Evolutionary conservation across 352 stramenopile species (phyloP), one percentile per base, ranked within the genome.

Genomic region (Plasmopara muralis): DNA sequence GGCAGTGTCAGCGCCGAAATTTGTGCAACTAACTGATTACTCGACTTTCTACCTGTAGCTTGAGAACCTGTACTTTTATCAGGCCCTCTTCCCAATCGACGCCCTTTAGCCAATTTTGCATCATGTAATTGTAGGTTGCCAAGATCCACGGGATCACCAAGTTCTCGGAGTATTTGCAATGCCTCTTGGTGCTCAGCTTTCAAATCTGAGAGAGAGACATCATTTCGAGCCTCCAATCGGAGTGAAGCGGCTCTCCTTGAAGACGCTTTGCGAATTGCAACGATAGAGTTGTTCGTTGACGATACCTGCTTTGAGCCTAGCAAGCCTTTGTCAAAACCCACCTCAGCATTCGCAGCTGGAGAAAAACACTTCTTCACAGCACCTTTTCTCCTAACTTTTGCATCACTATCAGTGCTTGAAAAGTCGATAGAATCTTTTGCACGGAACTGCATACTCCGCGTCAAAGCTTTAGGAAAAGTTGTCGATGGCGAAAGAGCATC

Each of bases 101-200:
- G 15, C 4, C n/a, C 42, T 48, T 42, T 53, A 8, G 54, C 46
- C 2, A 43, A 18, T 14, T 33, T 25, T 13, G 25, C 12, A 33
- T 13, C 10, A 37, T 71, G 60, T 16, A 34, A 31, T 5, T 63
- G 47, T 18, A 67, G 49, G n/a, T 70, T 69, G 40, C 78, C 66
- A 5, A 46, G 48, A 33, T 87, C 74, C 9, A 82, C 13, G 6
- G 79, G 74, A 0, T 77, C 83, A 3, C 80, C 83, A 0, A 93
- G 71, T 51, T 89, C 79, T 25, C 84, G 64, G 1, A 93, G 68
- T 59, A 93, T 70, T 35, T 81, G 68, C 15, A 90, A 60, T 16
- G 83, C 83, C 18, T 75, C 76, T 3, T 70, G 76, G 53, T 93
- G 83, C 25, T 93, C 83, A 14, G 85, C 66, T 50, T 85, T 87